Base-by-base conservation (phyloP, 108 stramenopile genomes). In the Nannochloropsis salina region DNA sequence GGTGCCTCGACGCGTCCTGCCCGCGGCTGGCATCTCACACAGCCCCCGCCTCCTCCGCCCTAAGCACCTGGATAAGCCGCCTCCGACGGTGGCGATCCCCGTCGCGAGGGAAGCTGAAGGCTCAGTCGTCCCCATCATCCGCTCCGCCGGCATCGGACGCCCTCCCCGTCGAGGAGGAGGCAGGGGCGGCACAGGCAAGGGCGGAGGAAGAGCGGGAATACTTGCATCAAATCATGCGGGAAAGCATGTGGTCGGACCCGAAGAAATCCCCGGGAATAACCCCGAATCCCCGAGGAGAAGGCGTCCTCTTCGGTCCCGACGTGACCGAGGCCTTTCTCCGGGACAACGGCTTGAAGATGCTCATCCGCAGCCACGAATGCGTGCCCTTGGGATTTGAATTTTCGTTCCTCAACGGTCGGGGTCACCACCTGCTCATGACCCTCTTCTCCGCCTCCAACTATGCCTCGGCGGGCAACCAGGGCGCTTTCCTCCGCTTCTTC, bases 321-420 rank as follows among this genome's bases (percentile, higher is more conserved):
- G 74, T 93, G 74, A 86, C 93, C 31, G 40, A 82, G 44, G 42
- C 89, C 12, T 93, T 93, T 89, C 90, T 93, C 12, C 79, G 84
- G 15, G 47, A 74, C 21, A 93, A 93, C 86, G 80, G 83, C n/a
- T 80, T 93, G n/a, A 80, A 82, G 44, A 89, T 92, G 85, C 61
- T 93, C 12, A 84, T 93, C 41, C 90, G 93, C 44, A 92, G 91
- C 85, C 93, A 93, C 85, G 93, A 93, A 90, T 93, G 92, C 86
- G 92, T 93, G 41, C 80, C 89, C 80, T 84, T 89, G 44, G 93
- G 93, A 21, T 93, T 91, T 44, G 89, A 90, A 86, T 84, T 87
- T 31, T 86, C 89, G 15, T 90, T 82, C 81, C 84, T 86, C 42
- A 12, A 12, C 9, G 47, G 47, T 9, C 9, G 47, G 12, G 47